Percentiles rank a stretch among this genome's conserved stretches.
Conservation (phyloP, 495 filamentous ascomycete genomes). For the Xylaria intraflava region DNA sequence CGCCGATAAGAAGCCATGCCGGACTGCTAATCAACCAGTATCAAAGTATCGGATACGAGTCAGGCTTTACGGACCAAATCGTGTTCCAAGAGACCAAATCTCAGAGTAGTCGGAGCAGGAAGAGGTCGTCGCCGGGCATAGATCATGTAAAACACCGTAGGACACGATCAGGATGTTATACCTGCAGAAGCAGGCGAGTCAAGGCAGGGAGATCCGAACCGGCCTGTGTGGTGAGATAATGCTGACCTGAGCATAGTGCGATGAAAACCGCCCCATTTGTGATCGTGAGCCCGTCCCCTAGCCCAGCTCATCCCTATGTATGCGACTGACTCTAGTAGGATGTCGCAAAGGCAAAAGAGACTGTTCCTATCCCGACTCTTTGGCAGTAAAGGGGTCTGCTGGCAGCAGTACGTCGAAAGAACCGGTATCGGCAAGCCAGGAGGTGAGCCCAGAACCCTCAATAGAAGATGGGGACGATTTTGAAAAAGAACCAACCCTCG, state of each 20-base stretch:
- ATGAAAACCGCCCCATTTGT: constrained; percentile 61
- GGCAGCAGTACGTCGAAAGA: constrained; percentile 40
- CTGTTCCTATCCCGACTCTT: constrained; percentile 71
- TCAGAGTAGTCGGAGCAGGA: constrained; percentile 42
- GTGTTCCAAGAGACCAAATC: constrained; percentile 46
- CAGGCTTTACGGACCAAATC: constrained; percentile 40
- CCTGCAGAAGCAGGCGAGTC: constrained; percentile 80
- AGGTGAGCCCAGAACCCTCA: constrained; percentile 43
- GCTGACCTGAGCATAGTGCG: constrained; percentile 6
- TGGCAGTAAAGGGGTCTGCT: constrained; percentile 43
- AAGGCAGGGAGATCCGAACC: constrained; percentile 53
- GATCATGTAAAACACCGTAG: constrained; percentile 91
- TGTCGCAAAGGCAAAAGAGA: constrained; percentile 81
- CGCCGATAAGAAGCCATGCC: constrained; percentile 23
- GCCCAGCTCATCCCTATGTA: not conserved
- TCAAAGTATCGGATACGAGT: constrained; percentile 39
- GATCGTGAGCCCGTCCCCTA: constrained; percentile 53
- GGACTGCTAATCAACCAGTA: constrained; percentile 34
- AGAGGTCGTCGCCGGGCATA: constrained; percentile 50
- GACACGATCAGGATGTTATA: constrained; percentile 91
- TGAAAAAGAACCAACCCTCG: constrained; percentile 45
- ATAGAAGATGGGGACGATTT: constrained; percentile 48
- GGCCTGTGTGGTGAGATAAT: constrained; percentile 67
- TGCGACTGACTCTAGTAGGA: constrained; percentile 39
- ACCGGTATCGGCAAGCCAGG: constrained; percentile 45